Base-by-base conservation (phyloP, 192 early-diverging fungal genomes). In the Phlyctochytrium arcticum region DNA sequence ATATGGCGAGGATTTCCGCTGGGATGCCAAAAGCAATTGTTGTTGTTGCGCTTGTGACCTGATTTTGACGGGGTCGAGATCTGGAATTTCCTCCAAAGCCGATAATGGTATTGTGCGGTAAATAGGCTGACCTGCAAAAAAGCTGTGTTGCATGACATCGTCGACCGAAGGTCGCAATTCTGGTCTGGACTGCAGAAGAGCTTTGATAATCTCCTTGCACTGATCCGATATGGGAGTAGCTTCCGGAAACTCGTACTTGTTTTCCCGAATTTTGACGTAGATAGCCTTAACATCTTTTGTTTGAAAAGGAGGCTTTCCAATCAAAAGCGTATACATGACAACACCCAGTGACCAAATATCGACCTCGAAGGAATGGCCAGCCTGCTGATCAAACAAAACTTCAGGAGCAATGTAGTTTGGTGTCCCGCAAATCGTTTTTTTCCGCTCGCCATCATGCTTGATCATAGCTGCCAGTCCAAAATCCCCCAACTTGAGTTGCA, bases 381-480 rank as follows among this genome's bases (percentile, higher is more conserved):
- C 75, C 58, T 78, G 72, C 30, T 77, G 73, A 57, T 87, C 88
- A 68, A 89, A 90, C 26, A 98, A 75, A 24, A 99, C 87, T 69
- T 99, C 96, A 0, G 96, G 96, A 2, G 96, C 96, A 65, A 99
- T 89, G 68, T 97, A 99, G 60, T 96, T 96, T 3, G 95, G 96
- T 6, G 96, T 99, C 10, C 96, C 96, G 57, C 95, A 88, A 62
- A 98, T 92, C 2, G 94, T 94, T 62, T 81, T 88, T 82, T 95
- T 98, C 46, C 96, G 81, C 54, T 98, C 96, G 19, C 81, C 83
- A 21, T 88, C 84, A 48, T 85, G 74, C 48, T 86, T 79, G 19
- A 98, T 67, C 26, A 86, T 78, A 2, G 94, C 91, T 5, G 96
- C 93, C 31, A 99, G 68, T 0, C 96, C 96, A 81, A 99, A 99